Percentiles rank a stretch among this genome's conserved stretches.
These are phyloP conservation scores for Cyathus striatus DNA, from an alignment of 768 basidiomycete genomes.

Conservation along the genomic window DNA sequence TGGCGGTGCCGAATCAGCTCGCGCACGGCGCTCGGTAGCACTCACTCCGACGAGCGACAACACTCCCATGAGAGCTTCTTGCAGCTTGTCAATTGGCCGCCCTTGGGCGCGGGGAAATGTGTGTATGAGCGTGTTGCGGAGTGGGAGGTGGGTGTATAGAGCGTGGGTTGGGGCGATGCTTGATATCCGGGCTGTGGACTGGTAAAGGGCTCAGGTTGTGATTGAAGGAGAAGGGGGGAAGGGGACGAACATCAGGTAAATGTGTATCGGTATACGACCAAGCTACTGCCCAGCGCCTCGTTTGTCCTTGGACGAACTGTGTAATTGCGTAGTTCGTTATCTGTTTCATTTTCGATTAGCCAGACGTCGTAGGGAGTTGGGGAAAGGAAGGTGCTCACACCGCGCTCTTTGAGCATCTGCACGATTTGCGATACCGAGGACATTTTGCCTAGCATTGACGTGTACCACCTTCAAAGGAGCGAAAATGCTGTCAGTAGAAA, in stretches of 20 bases:
- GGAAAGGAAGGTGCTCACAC: too few relatives aligned
- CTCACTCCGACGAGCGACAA: conserved; percentile 25
- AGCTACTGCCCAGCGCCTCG: conserved; percentile 86
- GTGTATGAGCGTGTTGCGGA: conserved; percentile 52
- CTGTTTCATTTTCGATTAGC: conserved; percentile 29
- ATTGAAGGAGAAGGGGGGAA: neutral
- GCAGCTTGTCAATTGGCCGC: conserved; percentile 6
- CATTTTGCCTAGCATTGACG: conserved; percentile 87
- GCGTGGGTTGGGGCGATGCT: conserved; percentile 25
- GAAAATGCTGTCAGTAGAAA: neutral
- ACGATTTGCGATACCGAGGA: conserved; percentile 67
- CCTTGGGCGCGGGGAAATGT: neutral
- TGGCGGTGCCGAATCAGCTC: conserved; percentile 3
- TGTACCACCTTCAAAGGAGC: conserved; percentile 78
- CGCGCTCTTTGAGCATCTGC: conserved; percentile 36
- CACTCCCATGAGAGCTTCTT: conserved; percentile 16
- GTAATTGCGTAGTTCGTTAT: conserved; percentile 84
- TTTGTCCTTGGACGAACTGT: conserved; percentile 82
- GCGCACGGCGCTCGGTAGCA: neutral
- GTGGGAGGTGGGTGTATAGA: conserved; percentile 50
- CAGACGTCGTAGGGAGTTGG: neutral
- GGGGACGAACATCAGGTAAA: conserved; percentile 69
- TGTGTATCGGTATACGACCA: conserved; percentile 72
- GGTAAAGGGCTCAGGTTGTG: neutral
- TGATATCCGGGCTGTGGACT: neutral